phyloP scores from a whole-genome alignment of 208 protist species.

The Trichomonas tenax region DNA sequence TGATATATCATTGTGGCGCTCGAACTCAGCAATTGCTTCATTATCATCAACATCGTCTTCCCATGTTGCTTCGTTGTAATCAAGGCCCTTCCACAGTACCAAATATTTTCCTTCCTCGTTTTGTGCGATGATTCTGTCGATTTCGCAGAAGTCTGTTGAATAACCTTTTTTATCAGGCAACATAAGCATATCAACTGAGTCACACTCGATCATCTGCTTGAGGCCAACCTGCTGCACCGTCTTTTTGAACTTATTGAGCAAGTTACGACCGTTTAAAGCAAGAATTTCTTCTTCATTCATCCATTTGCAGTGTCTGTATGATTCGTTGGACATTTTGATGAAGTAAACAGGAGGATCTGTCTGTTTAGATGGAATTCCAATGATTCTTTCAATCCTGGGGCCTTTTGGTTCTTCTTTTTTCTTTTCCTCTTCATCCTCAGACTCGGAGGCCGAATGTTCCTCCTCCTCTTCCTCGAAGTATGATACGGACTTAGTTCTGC shows the following conservation, averaged over 20 bases:
- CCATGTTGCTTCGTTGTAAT: background rate
- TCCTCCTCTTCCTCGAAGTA: background rate
- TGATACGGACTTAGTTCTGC: background rate
- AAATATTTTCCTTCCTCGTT: background rate
- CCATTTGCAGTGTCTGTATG: background rate
- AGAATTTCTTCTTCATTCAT: background rate
- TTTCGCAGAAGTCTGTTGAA: background rate
- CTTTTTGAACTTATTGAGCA: background rate
- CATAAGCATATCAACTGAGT: background rate
- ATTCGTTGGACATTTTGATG: background rate
- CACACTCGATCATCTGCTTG: background rate
- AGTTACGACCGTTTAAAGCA: no score
- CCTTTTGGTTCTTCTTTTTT: background rate
- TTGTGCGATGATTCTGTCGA: background rate
- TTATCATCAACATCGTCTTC: background rate
- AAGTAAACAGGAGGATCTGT: background rate
- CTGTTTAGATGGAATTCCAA: background rate
- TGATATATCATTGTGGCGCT: background rate
- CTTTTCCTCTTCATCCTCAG: background rate
- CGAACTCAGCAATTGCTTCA: background rate
- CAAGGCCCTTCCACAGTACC: background rate
- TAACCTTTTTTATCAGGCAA: background rate
- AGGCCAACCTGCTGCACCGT: background rate
- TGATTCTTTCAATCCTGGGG: background rate
- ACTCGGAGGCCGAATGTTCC: no score